Evolutionary conservation across 106 monocot species (phyloP).

Genomic region (Dendrobium officinale): DNA sequence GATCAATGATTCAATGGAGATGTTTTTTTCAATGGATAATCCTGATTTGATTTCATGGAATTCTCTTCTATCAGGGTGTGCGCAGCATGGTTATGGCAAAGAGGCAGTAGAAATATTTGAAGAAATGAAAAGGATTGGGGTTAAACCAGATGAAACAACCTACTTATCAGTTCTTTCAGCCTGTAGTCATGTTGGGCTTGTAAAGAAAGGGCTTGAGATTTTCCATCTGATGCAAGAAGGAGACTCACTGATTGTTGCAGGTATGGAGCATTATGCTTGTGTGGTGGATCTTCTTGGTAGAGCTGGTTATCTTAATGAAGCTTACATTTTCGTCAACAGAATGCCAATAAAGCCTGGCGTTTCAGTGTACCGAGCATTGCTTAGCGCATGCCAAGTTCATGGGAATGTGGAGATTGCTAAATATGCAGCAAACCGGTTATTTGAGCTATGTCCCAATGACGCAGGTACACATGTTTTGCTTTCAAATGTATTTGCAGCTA

Average conservation of each 20-base stretch:
- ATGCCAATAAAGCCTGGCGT: constrained; percentile 41
- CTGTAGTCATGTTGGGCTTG: constrained; percentile 44
- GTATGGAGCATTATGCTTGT: constrained; percentile 49
- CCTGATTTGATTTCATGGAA: constrained; percentile 59
- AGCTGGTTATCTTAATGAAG: constrained; percentile 37
- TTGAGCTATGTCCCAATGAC: constrained; percentile 39
- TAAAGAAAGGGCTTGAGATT: constrained; percentile 34
- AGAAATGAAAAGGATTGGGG: constrained; percentile 20
- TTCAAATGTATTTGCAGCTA: constrained; percentile 45
- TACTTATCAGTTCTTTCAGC: constrained; percentile 47
- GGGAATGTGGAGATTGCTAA: constrained; percentile 35
- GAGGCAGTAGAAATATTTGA: constrained; percentile 48
- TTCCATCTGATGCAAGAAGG: constrained; percentile 34
- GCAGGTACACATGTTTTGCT: constrained; percentile 34
- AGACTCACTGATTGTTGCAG: background rate
- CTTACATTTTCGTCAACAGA: constrained; percentile 27
- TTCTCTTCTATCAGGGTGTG: constrained; percentile 38
- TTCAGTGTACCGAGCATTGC: constrained; percentile 40
- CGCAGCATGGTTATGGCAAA: constrained; percentile 34
- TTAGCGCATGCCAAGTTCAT: constrained; percentile 43
- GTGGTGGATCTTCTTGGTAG: constrained; percentile 55
- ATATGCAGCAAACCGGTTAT: constrained; percentile 19
- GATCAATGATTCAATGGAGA: constrained; percentile 27
- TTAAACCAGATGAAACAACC: constrained; percentile 24
- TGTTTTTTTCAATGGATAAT: constrained; percentile 26